A percentile compares a stretch with the other conserved stretches of the same genome.
phyloP scores from a whole-genome alignment of 2,329 filamentous ascomycete species.

The Fusarium sp. region DNA sequence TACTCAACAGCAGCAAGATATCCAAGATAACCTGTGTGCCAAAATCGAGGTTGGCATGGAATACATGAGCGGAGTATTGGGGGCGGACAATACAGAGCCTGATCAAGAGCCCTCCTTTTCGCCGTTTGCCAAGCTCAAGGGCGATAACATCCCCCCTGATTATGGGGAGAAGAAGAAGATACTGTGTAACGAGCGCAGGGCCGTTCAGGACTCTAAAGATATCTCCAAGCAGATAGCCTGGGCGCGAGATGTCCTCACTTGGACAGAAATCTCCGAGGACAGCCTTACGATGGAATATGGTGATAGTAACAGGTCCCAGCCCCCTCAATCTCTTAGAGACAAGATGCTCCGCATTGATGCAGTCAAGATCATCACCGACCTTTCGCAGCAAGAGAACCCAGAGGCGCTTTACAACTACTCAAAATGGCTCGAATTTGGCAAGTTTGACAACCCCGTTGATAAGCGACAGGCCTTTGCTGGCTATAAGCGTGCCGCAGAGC shows the following conservation, averaged over 20 bases:
- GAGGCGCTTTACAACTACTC: slow-evolving; percentile 94
- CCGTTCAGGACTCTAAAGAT: slow-evolving; percentile 92
- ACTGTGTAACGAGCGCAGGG: slow-evolving; percentile 83
- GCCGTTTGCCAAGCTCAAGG: slow-evolving; percentile 87
- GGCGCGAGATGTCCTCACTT: slow-evolving; percentile 91
- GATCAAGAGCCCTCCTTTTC: slow-evolving; percentile 77
- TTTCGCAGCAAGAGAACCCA: slow-evolving; percentile 91
- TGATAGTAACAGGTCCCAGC: slow-evolving; percentile 62
- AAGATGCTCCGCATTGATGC: slow-evolving; percentile 89
- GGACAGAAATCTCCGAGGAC: slow-evolving; percentile 86
- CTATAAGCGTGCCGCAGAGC: slow-evolving; percentile 87
- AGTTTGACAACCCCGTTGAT: slow-evolving; percentile 89
- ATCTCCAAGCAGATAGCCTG: slow-evolving; percentile 96
- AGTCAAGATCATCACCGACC: slow-evolving; percentile 89
- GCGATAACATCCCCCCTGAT: slow-evolving; percentile 90
- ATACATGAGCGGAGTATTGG: too few species aligned
- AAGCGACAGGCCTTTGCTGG: slow-evolving; percentile 93
- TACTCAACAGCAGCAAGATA: too few species aligned
- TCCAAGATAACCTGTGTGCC: too few species aligned
- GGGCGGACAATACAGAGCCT: too few species aligned
- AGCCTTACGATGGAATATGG: slow-evolving; percentile 75
- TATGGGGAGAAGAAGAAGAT: slow-evolving; percentile 95
- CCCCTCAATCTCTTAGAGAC: slow-evolving; percentile 86
- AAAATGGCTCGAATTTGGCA: slow-evolving; percentile 98
- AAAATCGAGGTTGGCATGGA: too few species aligned